Percentiles rank a stretch among this genome's conserved stretches.
Evolutionary conservation across 2,329 filamentous ascomycete genomes (phyloP).

Genomic region (Sphaerostilbella broomeana): DNA sequence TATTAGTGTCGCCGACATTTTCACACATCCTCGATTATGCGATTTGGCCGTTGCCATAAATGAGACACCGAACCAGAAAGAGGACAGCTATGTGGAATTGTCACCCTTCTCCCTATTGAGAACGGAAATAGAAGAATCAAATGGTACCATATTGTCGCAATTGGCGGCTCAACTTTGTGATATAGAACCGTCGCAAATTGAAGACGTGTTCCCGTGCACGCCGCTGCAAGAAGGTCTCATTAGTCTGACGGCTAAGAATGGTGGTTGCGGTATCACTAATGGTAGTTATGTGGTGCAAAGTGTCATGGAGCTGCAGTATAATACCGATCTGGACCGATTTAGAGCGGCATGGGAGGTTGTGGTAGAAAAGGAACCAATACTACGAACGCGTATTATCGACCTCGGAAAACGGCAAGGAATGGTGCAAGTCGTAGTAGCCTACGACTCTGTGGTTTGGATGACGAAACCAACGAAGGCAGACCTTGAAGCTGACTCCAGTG

Average conservation of each 20-base stretch:
- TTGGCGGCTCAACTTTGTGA: slow-evolving; percentile 1
- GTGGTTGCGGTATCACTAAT: too few species aligned
- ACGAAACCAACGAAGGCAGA: too few species aligned
- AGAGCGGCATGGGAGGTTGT: slow-evolving; percentile 3
- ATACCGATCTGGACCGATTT: slow-evolving; percentile 1
- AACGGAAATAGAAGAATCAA: background rate
- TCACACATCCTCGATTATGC: background rate
- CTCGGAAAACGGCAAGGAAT: slow-evolving; percentile 2
- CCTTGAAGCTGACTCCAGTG: slow-evolving; percentile 1
- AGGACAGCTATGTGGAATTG: background rate
- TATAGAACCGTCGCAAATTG: background rate
- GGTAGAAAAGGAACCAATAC: slow-evolving; percentile 4
- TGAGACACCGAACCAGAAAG: background rate
- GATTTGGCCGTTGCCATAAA: background rate
- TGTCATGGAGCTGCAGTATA: slow-evolving; percentile 4
- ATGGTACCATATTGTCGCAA: too few species aligned
- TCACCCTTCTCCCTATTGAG: background rate
- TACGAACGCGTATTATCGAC: slow-evolving; percentile 8
- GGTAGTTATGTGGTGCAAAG: slow-evolving; percentile 7
- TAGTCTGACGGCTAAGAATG: background rate
- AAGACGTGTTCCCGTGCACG: slow-evolving; percentile 8
- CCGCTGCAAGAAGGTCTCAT: slow-evolving; percentile 8
- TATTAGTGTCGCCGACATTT: background rate
- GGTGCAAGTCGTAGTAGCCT: slow-evolving; percentile 7
- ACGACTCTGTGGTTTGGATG: too few species aligned